These are phyloP conservation scores for Ophiosphaerella korrae DNA, from an alignment of 2,329 filamentous ascomycete genomes.

Conservation along the genomic window DNA sequence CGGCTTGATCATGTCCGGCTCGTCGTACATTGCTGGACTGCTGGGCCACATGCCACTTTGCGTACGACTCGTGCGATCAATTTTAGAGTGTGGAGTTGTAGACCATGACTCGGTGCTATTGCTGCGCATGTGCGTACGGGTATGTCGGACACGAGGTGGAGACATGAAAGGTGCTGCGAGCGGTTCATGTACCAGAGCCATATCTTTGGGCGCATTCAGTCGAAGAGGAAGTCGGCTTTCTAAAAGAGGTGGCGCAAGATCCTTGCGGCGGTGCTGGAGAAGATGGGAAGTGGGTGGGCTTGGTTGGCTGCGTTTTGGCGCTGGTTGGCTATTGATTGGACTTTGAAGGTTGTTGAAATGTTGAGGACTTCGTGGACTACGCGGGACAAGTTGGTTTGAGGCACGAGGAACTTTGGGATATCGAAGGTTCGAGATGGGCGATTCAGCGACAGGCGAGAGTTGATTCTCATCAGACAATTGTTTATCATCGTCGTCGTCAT, in stretches of 20 bases:
- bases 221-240: conserved; percentile 32
- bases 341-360: conserved; percentile 15
- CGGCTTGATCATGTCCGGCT: conserved; percentile 27
- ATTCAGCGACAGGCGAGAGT: conserved; percentile 51
- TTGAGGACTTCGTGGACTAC: conserved; percentile 37
- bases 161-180: conserved; percentile 37
- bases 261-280: conserved; percentile 21
- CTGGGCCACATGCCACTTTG: conserved; percentile 34
- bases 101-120: conserved; percentile 32
- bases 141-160: conserved; percentile 26
- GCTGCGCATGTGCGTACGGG: conserved; percentile 28
- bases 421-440: conserved; percentile 50
- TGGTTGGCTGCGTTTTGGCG: conserved; percentile 11
- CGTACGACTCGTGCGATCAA: conserved; percentile 26
- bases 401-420: conserved; percentile 57
- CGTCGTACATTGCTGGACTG: conserved; percentile 37
- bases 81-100: conserved; percentile 20
- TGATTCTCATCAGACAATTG: conserved; percentile 32
- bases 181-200: conserved; percentile 2
- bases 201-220: conserved; percentile 1
- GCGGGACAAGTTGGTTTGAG: conserved; percentile 53
- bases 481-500: conserved; percentile 49
- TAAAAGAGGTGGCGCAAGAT: conserved; percentile 36
- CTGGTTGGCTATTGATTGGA: neutral
- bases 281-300: conserved; percentile 14